Conservation (phyloP, 257 asterid species). For the Fraxinus pennsylvanica region DNA sequence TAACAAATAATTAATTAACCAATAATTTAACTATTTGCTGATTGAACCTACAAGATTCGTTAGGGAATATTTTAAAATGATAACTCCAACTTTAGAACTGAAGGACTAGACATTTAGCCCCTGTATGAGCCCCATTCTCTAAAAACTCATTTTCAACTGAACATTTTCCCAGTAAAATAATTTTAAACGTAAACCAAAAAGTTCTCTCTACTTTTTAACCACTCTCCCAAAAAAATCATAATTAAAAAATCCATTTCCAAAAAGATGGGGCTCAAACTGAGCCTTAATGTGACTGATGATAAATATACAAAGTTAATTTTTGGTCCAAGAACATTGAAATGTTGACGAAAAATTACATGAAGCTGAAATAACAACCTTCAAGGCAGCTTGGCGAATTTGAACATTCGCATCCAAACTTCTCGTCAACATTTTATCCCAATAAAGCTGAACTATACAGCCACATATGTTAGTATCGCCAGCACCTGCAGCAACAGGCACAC, state of each 20-base stretch:
- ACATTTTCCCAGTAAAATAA: no score
- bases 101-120: slow-evolving; percentile 11
- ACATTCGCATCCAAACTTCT: slow-evolving; percentile 85
- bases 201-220: no score
- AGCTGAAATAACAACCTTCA: slow-evolving; percentile 56
- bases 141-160: no score
- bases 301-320: background rate
- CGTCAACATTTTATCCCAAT: slow-evolving; percentile 74
- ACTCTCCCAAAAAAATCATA: no score
- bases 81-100: background rate
- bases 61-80: slow-evolving; percentile 6
- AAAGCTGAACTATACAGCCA: slow-evolving; percentile 91
- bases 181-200: no score
- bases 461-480: slow-evolving; percentile 99
- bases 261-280: no score
- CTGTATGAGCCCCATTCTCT: no score
- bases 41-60: slow-evolving; percentile 4
- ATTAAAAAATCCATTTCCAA: no score
- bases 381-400: slow-evolving; percentile 82
- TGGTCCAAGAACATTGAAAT: slow-evolving; percentile 5
- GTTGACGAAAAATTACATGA: slow-evolving; percentile 10
- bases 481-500: slow-evolving; percentile 98
- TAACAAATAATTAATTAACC: background rate
- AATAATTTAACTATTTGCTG: slow-evolving; percentile 20
- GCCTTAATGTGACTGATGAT: background rate